Evolutionary conservation across 1,284 basidiomycete genomes (phyloP).

Genomic region (Phlebopus sp.): DNA sequence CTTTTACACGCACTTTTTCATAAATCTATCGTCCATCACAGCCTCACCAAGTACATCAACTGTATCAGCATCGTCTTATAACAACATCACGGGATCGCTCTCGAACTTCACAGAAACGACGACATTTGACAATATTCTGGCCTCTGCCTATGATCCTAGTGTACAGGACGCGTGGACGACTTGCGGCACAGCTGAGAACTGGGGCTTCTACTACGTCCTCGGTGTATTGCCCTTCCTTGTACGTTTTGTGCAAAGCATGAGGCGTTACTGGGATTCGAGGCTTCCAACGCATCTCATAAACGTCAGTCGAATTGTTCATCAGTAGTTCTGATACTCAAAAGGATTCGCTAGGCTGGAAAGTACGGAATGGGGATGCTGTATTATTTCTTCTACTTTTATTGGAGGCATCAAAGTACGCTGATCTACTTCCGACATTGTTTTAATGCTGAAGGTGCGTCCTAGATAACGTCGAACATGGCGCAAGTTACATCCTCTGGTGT

Average conservation of each 20-base stretch:
- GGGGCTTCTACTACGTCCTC: conserved; percentile 61
- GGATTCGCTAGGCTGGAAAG: conserved; percentile 67
- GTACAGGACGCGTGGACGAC: conserved; percentile 15
- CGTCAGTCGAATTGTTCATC: conserved; percentile 40
- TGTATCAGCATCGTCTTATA: not conserved
- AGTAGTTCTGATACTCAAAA: conserved; percentile 6
- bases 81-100: not conserved
- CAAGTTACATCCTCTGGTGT: conserved; percentile 61
- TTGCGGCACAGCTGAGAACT: conserved; percentile 32
- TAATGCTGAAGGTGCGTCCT: not conserved
- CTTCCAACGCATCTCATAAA: conserved; percentile 83
- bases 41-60: not conserved
- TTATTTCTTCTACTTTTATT: conserved; percentile 67
- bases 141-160: conserved; percentile 15
- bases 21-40: not conserved
- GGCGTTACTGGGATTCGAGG: conserved; percentile 79
- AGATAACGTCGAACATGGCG: conserved; percentile 36
- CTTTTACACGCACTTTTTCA: conserved; percentile 46
- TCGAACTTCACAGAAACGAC: not conserved
- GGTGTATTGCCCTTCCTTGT: conserved; percentile 61
- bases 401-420: conserved; percentile 65
- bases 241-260: conserved; percentile 83
- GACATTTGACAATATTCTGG: conserved; percentile 1
- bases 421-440: conserved; percentile 9
- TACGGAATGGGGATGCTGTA: conserved; percentile 67